These are phyloP conservation scores for Schoenoplectus tabernaemontani DNA, from an alignment of 202 grass and related monocot genomes.

Conservation along the genomic window DNA sequence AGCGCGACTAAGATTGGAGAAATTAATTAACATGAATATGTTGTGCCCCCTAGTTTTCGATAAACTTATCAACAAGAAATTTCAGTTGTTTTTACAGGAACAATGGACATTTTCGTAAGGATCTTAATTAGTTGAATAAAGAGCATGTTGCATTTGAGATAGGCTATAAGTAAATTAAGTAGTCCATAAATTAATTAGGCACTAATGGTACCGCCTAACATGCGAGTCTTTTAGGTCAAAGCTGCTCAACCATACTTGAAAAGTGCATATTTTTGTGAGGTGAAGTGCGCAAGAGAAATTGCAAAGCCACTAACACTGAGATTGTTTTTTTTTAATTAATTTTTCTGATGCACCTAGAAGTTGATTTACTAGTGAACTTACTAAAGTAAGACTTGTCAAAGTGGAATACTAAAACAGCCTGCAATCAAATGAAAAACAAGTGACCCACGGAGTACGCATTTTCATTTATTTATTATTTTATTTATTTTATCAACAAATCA, in stretches of 20 bases:
- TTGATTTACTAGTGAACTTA: background rate
- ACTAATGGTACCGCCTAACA: background rate
- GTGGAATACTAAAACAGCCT: background rate
- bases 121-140: background rate
- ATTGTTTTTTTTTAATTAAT: background rate
- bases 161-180: background rate
- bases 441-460: background rate
- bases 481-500: background rate
- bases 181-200: background rate
- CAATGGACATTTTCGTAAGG: background rate
- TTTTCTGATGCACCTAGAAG: conserved; percentile 4
- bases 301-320: background rate
- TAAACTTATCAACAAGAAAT: conserved; percentile 10
- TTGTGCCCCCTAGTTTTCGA: conserved; percentile 3
- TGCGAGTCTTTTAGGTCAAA: background rate
- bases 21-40: background rate
- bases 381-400: conserved; percentile 3
- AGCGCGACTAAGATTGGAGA: background rate
- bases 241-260: conserved; percentile 23
- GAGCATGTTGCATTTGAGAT: background rate
- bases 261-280: background rate
- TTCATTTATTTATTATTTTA: background rate
- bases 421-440: background rate
- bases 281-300: conserved; percentile 19
- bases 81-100: background rate